These are phyloP conservation scores for Nitzschia putrida DNA, from an alignment of 108 stramenopile genomes.

Conservation along the genomic window DNA sequence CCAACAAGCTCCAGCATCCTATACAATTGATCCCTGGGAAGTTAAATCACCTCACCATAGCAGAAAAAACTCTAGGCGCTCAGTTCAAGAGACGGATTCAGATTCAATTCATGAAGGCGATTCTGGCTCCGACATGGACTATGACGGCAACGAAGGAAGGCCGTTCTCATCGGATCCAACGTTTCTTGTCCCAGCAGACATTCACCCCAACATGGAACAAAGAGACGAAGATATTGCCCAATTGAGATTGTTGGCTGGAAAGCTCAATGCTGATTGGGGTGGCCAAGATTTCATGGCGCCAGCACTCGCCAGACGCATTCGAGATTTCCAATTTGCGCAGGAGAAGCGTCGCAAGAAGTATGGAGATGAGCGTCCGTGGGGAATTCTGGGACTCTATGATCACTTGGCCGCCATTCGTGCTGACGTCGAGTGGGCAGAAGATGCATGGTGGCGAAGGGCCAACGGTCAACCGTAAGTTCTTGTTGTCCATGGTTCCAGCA, in stretches of 20 bases:
- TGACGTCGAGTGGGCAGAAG: slow-evolving; percentile 91
- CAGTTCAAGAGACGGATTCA: slow-evolving; percentile 23
- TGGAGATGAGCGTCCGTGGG: slow-evolving; percentile 82
- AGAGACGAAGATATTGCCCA: slow-evolving; percentile 74
- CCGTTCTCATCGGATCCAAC: slow-evolving; percentile 30
- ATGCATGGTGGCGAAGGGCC: slow-evolving; percentile 78
- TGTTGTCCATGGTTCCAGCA: background rate
- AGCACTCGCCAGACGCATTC: slow-evolving; percentile 67
- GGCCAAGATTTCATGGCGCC: slow-evolving; percentile 68
- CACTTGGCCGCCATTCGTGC: slow-evolving; percentile 65
- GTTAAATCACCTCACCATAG: slow-evolving; percentile 8
- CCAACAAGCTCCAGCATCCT: slow-evolving; percentile 7
- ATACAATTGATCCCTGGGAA: slow-evolving; percentile 41
- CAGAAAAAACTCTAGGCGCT: background rate
- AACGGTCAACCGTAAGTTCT: slow-evolving; percentile 67
- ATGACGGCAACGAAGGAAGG: slow-evolving; percentile 15
- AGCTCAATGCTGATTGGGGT: slow-evolving; percentile 74
- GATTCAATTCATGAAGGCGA: slow-evolving; percentile 16
- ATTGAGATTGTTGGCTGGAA: slow-evolving; percentile 74
- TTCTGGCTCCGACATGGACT: slow-evolving; percentile 10
- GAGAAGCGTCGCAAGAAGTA: slow-evolving; percentile 80
- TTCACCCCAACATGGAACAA: slow-evolving; percentile 55
- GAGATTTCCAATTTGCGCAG: slow-evolving; percentile 89
- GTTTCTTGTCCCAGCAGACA: slow-evolving; percentile 45
- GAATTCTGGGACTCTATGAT: slow-evolving; percentile 83